Base-by-base conservation (phyloP, 768 basidiomycete species). In the Suillus weaverae region DNA sequence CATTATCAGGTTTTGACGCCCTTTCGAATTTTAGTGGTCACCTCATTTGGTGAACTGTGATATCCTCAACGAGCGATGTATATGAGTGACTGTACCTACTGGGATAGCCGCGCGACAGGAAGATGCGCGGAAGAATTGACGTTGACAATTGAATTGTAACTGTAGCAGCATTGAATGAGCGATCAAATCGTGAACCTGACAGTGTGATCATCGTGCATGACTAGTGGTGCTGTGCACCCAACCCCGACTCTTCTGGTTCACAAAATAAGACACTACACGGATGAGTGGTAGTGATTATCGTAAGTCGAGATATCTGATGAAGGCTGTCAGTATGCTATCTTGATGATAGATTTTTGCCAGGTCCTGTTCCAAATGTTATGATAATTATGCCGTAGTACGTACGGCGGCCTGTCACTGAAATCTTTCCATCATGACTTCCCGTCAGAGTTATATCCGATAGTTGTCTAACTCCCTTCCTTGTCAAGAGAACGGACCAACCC, bases 31-130 rank as follows among this genome's bases (percentile, higher is more conserved):
- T 5, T 32, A 75, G 74, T 9, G 74, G 74, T 10, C 75, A 76
- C 41, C 73, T 75, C 43, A 36, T 76, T 32, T 75, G 72, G 72
- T 75, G 67, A 72, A 70, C 63, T 50, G 7, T 5, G 30, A 53
- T 5, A 32, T 32, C 4, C 11, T 54, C 33, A 6, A 35, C 20
- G 33, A 54, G 20, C 33, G 2, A 18, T 33, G 11, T 3, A 0
- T 35, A 35, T 18, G 32, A 33, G 20, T 20, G 18, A 32, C 16
- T 32, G 18, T 32, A 53, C 51, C 16, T 26, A 48, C 4, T 22
- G 46, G 22, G 22, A 26, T 50, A 50, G 22, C 11, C 11, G n/a
- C 5, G n/a, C 11, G 11, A 48, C n/a, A 48, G 44, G n/a, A 4
- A 46, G 10, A 46, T n/a, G 14, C 30, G 14, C 16, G 14, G 50